Base-by-base conservation (phyloP, 75 land plant genomes). In the Ceratopteris richardii region DNA sequence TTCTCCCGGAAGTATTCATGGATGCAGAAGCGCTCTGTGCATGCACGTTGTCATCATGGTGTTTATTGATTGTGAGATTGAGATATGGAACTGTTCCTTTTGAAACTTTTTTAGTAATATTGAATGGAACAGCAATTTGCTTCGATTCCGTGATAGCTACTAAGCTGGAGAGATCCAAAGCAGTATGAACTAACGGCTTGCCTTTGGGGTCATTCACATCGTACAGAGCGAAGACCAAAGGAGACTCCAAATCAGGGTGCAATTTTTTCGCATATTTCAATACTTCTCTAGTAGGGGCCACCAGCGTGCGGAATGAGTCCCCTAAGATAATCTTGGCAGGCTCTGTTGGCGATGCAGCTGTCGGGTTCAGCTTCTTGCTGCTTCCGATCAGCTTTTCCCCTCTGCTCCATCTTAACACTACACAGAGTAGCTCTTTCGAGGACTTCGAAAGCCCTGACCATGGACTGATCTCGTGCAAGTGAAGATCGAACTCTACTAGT, bases 391-490 rank as follows among this genome's bases (percentile, higher is more conserved):
- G 40, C 3, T 20, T 58, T 3, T 58, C 60, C 19, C 60, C 60
- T 21, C 60, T 58, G 24, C 31, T 14, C 60, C 60, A 58, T 10
- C 37, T 44, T n/a, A 58, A 10, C 6, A 31, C 39, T 1, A 58
- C 40, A 9, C 1, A 14, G 4, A 21, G 3, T 2, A 14, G 50
- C 14, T 5, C 22, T 46, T 33, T n/a, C 13, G 22, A 46, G 14
- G 17, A 17, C 14, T 46, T 46, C 17, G 50, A 2, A 46, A 21
- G 50, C 50, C 22, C 50, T 21, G 14, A 17, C 62, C 62, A 60
- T 42, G 62, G 62, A 47, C 43, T 60, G 23, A 60, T 43, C 43
- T 60, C 62, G 47, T 60, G 44, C 10, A 60, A 24, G 19, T 28
- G 30, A 22, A 60, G 41, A 18, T 60, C 26, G 48, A 40, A 22